Evolutionary conservation across 257 asterid genomes (phyloP), one percentile per base, ranked within the genome.

Genomic region (Asclepias syriaca): DNA sequence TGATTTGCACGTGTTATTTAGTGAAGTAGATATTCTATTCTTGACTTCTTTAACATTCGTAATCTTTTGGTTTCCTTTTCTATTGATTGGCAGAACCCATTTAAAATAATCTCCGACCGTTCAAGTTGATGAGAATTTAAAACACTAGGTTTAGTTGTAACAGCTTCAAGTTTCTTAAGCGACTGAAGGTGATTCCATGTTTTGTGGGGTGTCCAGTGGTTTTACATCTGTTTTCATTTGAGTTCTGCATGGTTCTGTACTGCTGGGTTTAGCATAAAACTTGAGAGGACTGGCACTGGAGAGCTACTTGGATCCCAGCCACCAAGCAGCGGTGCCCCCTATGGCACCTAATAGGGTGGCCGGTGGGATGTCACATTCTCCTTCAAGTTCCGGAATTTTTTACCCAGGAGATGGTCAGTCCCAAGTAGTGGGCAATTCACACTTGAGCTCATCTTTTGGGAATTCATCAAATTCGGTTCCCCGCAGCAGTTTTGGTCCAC

Each of bases 361-460:
- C 77, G 95, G 96, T 74, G 97, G 95, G 65, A 79, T 84, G 81
- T 78, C 88, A 68, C 98, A 85, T 76, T 92, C 98, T 66, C 83
- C 97, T 78, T 89, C 95, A 2, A 80, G 90, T 78, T 95, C 97
- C 11, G 97, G 97, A 63, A 87, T 90, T 56, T 88, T 90, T 79
- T 88, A 85, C 66, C 95, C 87, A 78, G 97, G 96, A 63, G 96
- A 87, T 72, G 91, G 85, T 66, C 96, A 80, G 54, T 85, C 95
- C 21, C 96, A 85, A 58, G 85, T 82, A 64, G 84, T 74, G 39
- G 93, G 93, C 65, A 89, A 91, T 80, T 82, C 97, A 40, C 88
- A 86, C 74, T 76, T 93, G 81, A 86, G 87, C 84, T 84, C 93
- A 22, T 87, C 93, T 71, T 80, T 89, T 55, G 88, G 90, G 39